phyloP scores from a whole-genome alignment of 108 stramenopile species.

The Pseudonitzschia multiseries region DNA sequence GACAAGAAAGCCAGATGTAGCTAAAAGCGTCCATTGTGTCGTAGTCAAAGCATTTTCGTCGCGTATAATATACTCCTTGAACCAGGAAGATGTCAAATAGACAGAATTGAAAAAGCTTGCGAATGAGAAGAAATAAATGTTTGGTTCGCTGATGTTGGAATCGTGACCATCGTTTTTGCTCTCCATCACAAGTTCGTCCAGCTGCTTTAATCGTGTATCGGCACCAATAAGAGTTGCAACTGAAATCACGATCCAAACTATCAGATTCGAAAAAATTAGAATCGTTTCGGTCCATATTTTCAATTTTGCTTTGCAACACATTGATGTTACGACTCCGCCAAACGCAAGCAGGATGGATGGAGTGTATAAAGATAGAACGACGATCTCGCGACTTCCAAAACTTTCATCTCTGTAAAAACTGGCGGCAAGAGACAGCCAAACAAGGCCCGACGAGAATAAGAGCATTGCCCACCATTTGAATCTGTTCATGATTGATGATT shows the following conservation, averaged over 20 bases:
- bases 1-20: background rate
- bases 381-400: background rate
- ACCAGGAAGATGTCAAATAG: constrained; percentile 5
- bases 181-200: background rate
- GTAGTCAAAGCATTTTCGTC: constrained; percentile 10
- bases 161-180: background rate
- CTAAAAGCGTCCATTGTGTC: constrained; percentile 13
- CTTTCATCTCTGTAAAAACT: background rate
- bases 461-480: constrained; percentile 9
- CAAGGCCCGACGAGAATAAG: background rate
- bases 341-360: background rate
- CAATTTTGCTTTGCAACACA: background rate
- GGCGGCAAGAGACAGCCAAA: background rate
- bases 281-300: background rate
- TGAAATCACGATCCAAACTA: background rate
- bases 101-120: background rate
- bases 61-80: constrained; percentile 2
- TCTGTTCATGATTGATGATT: background rate
- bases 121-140: constrained; percentile 12
- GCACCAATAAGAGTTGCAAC: background rate
- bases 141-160: background rate
- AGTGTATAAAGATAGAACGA: background rate
- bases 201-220: background rate
- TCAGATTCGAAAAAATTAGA: constrained; percentile 3
- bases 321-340: background rate